These are phyloP conservation scores for Sherardia arvensis DNA, from an alignment of 257 asterid genomes.

Conservation along the genomic window DNA sequence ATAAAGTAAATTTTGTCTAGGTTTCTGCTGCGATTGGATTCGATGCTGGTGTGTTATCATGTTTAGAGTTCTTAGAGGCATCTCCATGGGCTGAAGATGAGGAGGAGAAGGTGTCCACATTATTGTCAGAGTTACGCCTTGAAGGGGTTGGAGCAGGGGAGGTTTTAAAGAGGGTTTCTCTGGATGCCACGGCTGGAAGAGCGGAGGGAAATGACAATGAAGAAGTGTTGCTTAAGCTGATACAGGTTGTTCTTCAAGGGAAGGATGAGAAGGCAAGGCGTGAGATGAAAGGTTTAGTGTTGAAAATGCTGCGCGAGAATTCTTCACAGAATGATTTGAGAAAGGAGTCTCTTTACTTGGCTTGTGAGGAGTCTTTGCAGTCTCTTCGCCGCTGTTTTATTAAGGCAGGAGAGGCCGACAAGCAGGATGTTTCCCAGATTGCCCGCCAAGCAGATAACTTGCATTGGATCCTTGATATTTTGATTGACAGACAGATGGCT, in stretches of 20 bases:
- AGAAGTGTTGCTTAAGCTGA: slow-evolving; percentile 68
- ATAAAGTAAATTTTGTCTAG: slow-evolving; percentile 21
- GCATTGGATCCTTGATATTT: slow-evolving; percentile 84
- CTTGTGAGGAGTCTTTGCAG: slow-evolving; percentile 64
- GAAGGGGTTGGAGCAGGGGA: slow-evolving; percentile 84
- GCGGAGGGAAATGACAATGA: slow-evolving; percentile 45
- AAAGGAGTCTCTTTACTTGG: slow-evolving; percentile 64
- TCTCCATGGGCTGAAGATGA: slow-evolving; percentile 99
- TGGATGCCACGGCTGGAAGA: slow-evolving; percentile 38
- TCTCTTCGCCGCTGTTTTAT: slow-evolving; percentile 41
- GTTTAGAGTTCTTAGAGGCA: slow-evolving; percentile 60
- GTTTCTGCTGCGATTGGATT: slow-evolving; percentile 94
- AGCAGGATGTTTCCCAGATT: slow-evolving; percentile 50
- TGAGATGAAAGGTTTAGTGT: slow-evolving; percentile 75
- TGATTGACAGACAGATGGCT: slow-evolving; percentile 77
- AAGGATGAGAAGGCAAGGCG: slow-evolving; percentile 95
- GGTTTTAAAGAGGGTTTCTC: slow-evolving; percentile 82
- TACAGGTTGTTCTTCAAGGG: slow-evolving; percentile 88
- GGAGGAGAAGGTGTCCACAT: slow-evolving; percentile 81
- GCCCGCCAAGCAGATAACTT: slow-evolving; percentile 88
- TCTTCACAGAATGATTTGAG: slow-evolving; percentile 66
- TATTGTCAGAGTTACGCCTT: slow-evolving; percentile 70
- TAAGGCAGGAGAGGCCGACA: slow-evolving; percentile 39
- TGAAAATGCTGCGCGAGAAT: slow-evolving; percentile 79
- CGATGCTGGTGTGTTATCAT: slow-evolving; percentile 59